Evolutionary conservation across 2,329 filamentous ascomycete species (phyloP), one percentile per base, ranked within the genome.

Genomic region (Colletotrichum tabaci): DNA sequence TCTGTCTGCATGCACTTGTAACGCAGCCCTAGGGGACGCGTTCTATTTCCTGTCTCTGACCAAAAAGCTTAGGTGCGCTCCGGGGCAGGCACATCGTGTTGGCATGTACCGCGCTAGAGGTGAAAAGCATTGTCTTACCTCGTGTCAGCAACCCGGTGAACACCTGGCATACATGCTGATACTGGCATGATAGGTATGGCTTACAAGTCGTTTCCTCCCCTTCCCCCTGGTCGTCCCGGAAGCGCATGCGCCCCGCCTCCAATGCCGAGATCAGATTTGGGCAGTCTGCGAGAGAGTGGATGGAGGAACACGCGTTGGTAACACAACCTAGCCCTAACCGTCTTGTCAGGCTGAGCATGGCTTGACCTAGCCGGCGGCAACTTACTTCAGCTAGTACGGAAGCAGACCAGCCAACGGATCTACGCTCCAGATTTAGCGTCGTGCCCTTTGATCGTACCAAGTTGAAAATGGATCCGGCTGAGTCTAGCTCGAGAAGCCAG

Each of bases 61-160:
- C 26, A 44, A 53, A 38, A 35, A 9, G 30, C 30, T 30, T 62
- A 44, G 23, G 21, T 47, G 13, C 26, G 53, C 57, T 62, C 52
- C 42, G 50, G 44, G 42, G 62, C 40, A 62, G 40, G 38, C 30
- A 50, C 42, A 23, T 44, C 38, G n/a, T 21, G 30, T 35, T 35
- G 30, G 21, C 12, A 40, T n/a, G 64, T 46, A 35, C 50, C 50
- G 57, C 21, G 55, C 7, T 26, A 8, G 52, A 71, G 65, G 57
- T 44, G 50, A 50, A 35, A 67, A 44, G 30, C 8, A 21, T 64
- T 55, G 61, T 58, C 68, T 63, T 60, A 63, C 52, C 58, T 56
- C 26, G 53, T 55, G 65, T 63, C 16, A 26, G 56, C 10, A 35
- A 52, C 60, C 23, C 16, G 61, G 21, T 42, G 40, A 63, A 30